phyloP scores from a whole-genome alignment of 164 flowering plant species.

The Piper betle region DNA sequence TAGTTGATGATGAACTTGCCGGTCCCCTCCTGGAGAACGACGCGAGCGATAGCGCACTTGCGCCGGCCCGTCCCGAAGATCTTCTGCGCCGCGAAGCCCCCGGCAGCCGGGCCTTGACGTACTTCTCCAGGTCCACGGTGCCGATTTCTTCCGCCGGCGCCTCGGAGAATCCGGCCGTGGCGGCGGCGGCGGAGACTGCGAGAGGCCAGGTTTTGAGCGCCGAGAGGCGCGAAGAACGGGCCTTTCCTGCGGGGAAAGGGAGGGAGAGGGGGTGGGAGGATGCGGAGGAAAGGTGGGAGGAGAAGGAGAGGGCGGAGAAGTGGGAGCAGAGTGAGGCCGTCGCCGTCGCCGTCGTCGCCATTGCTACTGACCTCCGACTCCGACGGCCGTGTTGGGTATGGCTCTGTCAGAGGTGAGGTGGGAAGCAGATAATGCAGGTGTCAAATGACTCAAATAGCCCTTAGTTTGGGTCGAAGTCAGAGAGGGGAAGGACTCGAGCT shows the following conservation, averaged over 20 bases:
- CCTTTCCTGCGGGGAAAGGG: slow-evolving; percentile 17
- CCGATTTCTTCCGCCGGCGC: slow-evolving; percentile 26
- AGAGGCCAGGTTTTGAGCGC: slow-evolving; percentile 8
- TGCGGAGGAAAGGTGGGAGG: slow-evolving; percentile 49
- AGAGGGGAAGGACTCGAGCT: no score
- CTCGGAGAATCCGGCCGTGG: slow-evolving; percentile 10
- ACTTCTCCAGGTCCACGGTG: slow-evolving; percentile 33
- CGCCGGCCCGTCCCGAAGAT: slow-evolving; percentile 76
- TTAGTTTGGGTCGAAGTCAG: no score
- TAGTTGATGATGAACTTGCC: slow-evolving; percentile 77
- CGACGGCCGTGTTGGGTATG: neutral
- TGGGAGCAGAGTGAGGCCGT: slow-evolving; percentile 47
- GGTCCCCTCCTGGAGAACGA: slow-evolving; percentile 83
- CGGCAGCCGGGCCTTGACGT: slow-evolving; percentile 77
- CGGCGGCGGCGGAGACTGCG: slow-evolving; percentile 20
- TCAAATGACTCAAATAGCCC: neutral
- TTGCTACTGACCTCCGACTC: no score
- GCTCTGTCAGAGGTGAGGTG: neutral
- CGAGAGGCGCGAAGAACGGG: slow-evolving; percentile 5
- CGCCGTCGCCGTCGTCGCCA: slow-evolving; percentile 4
- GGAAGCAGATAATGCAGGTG: neutral
- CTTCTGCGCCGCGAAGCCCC: slow-evolving; percentile 86
- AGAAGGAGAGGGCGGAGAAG: slow-evolving; percentile 52
- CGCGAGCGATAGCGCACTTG: slow-evolving; percentile 85
- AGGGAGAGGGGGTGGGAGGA: slow-evolving; percentile 33